A percentile compares a stretch with the other conserved stretches of the same genome.
These are phyloP conservation scores for Phytophthora pluvialis DNA, from an alignment of 352 stramenopile species.

Conservation along the genomic window DNA sequence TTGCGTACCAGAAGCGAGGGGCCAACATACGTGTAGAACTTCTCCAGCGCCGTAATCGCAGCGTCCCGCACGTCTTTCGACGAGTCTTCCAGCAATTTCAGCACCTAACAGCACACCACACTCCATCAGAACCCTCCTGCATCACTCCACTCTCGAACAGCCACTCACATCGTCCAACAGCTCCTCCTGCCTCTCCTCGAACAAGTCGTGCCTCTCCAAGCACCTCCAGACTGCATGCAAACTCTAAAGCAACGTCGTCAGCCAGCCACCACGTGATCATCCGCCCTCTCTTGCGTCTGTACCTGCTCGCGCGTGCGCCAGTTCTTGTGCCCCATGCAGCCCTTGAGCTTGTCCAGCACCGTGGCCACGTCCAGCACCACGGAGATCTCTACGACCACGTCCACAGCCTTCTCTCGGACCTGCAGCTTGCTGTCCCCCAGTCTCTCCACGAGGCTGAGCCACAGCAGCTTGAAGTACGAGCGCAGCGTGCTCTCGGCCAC, in stretches of 20 bases:
- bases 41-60: conserved; percentile 68
- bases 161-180: conserved; percentile 60
- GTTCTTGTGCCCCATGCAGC: conserved; percentile 72
- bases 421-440: conserved; percentile 82
- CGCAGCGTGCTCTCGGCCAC: conserved; percentile 55
- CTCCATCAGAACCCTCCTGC: background rate
- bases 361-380: conserved; percentile 65
- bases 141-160: background rate
- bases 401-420: conserved; percentile 76
- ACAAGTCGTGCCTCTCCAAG: conserved; percentile 58
- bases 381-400: conserved; percentile 71
- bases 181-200: conserved; percentile 59
- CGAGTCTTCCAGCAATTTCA: conserved; percentile 80
- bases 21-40: conserved; percentile 76
- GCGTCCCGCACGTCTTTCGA: conserved; percentile 86
- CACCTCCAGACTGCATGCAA: conserved; percentile 72
- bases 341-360: conserved; percentile 65
- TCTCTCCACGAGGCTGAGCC: conserved; percentile 69
- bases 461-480: conserved; percentile 68
- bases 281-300: background rate
- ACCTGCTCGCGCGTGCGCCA: conserved; percentile 87
- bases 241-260: conserved; percentile 41
- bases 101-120: conserved; percentile 40
- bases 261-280: background rate
- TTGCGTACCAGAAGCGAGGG: conserved; percentile 67